phyloP scores from a whole-genome alignment of 805 yeast species.

The Kodamaea neixiangensis region DNA sequence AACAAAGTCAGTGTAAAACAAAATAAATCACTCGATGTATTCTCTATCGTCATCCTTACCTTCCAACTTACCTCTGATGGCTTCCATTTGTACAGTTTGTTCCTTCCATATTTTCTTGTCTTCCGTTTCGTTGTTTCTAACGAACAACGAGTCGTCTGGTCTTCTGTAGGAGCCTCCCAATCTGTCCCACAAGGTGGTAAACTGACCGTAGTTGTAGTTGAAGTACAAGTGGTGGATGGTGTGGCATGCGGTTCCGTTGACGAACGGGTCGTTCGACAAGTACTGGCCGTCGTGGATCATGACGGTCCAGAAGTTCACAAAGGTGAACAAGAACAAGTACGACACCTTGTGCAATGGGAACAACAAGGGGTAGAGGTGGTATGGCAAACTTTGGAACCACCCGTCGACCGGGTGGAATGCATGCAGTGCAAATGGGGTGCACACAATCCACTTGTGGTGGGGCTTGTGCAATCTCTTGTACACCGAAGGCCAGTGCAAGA shows the following conservation, averaged over 20 bases:
- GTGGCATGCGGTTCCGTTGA: constrained; percentile 98
- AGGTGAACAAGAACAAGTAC: constrained; percentile 78
- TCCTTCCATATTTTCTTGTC: constrained; percentile 64
- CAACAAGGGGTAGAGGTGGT: constrained; percentile 86
- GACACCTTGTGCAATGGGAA: constrained; percentile 91
- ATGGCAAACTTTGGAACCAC: constrained; percentile 87
- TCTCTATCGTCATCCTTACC: constrained; percentile 75
- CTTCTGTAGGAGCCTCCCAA: constrained; percentile 89
- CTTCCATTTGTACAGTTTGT: constrained; percentile 75
- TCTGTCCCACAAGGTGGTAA: constrained; percentile 98
- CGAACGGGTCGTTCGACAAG: constrained; percentile 86
- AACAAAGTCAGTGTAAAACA: background rate
- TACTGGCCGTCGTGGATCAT: constrained; percentile 99
- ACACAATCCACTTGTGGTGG: constrained; percentile 98
- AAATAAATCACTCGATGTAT: constrained; percentile 35
- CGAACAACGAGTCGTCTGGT: constrained; percentile 84
- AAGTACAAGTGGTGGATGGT: constrained; percentile 95
- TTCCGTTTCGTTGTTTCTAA: constrained; percentile 50
- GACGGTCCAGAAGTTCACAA: constrained; percentile 97
- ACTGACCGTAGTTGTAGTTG: constrained; percentile 98
- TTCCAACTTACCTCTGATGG: constrained; percentile 76
- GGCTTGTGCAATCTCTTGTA: constrained; percentile 92
- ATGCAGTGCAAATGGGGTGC: constrained; percentile 97
- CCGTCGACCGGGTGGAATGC: constrained; percentile 99
- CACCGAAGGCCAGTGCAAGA: constrained; percentile 89